Evolutionary conservation across 108 stramenopile species (phyloP), one percentile per base, ranked within the genome.

Genomic region (Licmophora abbreviata): DNA sequence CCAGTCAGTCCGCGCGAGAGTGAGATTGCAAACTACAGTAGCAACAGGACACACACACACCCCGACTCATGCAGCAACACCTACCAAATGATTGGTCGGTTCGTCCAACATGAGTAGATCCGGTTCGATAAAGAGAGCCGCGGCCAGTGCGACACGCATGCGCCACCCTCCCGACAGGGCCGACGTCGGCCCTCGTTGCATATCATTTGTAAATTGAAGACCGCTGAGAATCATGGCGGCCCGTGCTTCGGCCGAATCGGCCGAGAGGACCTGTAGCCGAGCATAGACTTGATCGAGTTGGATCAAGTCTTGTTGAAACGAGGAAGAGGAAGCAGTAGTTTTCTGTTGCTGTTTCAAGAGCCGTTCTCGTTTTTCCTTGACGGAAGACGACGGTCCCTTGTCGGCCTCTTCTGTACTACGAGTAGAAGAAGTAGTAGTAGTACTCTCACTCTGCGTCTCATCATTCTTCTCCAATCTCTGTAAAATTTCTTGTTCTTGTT

Each of bases 81-180:
- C 3, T 3, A 1, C 2, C 18, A 68, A 58, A 48, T 81, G 79
- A 42, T 77, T 77, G 4, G 76, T 80, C 17, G 69, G 69, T 61
- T 71, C 71, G 45, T 88, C 87, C 4, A 89, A 44, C 79, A 86
- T 64, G 8, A 84, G 51, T 10, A 91, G 32, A 54, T 93, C 92
- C 15, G 93, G 94, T 51, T 89, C 79, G 53, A 93, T 84, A 54
- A 95, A 91, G n/a, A 99, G 71, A 4, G 96, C 94, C 2, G 92
- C 95, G 6, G 96, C 98, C 24, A 99, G 60, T 1, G 94, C 85
- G 52, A 99, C 98, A 37, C 98, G 81, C 98, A 99, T 99, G 30
- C 96, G 56, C 98, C 98, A 99, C 5, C 98, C 98, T 51, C 96
- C 96, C 9, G 73, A 76, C 17, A 97, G 68, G 20, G 83, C 78